Percentiles rank a stretch among this genome's conserved stretches.
Evolutionary conservation across 1,284 basidiomycete species (phyloP).

Genomic region (Ceratobasidium sp.): DNA sequence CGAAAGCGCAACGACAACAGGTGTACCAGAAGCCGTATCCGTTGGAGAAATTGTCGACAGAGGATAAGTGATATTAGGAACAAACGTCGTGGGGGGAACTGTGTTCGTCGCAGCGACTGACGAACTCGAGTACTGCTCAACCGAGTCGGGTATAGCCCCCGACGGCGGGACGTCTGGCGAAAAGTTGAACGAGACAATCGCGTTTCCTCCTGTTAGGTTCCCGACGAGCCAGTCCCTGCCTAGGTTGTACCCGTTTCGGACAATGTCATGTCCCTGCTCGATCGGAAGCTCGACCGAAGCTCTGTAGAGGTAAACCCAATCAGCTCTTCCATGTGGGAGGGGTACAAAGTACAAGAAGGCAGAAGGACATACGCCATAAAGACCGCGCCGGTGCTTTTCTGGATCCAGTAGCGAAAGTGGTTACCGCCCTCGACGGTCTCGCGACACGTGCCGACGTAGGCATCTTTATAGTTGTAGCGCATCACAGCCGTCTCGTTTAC

Average conservation of each 20-base stretch:
- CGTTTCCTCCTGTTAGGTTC: constrained; percentile 70
- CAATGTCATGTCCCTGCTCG: constrained; percentile 67
- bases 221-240: constrained; percentile 83
- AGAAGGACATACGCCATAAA: constrained; percentile 74
- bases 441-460: constrained; percentile 80
- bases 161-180: constrained; percentile 13
- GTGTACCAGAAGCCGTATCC: constrained; percentile 9
- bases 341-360: no score
- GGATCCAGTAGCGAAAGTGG: constrained; percentile 92
- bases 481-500: constrained; percentile 85
- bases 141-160: constrained; percentile 15
- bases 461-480: constrained; percentile 83
- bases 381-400: constrained; percentile 79
- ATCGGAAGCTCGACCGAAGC: constrained; percentile 80
- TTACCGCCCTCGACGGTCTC: constrained; percentile 91
- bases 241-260: constrained; percentile 66
- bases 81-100: constrained; percentile 26
- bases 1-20: constrained; percentile 33
- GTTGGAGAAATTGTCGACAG: constrained; percentile 34
- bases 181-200: constrained; percentile 23
- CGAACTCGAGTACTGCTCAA: constrained; percentile 9
- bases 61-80: constrained; percentile 32
- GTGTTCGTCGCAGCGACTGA: constrained; percentile 42
- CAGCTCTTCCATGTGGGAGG: background rate
- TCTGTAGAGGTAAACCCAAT: constrained; percentile 33